Base-by-base conservation (phyloP, 169 alveolate genomes). In the Cryptosporidium xiaoi region DNA sequence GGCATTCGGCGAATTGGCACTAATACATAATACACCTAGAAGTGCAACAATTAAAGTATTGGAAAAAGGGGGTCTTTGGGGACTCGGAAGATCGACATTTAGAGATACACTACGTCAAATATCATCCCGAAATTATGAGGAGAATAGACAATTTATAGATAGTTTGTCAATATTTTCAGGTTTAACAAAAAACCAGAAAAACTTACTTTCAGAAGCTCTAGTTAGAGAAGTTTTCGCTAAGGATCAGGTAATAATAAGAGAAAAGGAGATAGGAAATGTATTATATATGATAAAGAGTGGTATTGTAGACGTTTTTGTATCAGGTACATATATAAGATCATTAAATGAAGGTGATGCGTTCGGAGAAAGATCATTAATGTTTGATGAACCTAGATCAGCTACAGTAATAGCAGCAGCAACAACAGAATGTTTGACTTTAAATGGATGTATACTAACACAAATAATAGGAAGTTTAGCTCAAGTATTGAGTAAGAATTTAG, bases 1-100 rank as follows among this genome's bases (percentile, higher is more conserved):
- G 31, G 96, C 99, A 6, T 98, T 98, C 71, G 99, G 99, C 8
- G 99, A 98, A 85, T 94, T 98, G 44, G 99, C 99, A 13, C 93
- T 98, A 64, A 95, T 98, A 34, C 98, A 98, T 84, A 97, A 98
- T 90, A 95, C 98, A 15, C 99, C 98, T 24, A 94, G 99, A 77
- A 95, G 98, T 46, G 99, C 99, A 8, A 95, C 99, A 2, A 95
- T 98, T 24, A 91, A 83, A 82, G 98, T 99, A 0, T 90, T 93
- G 48, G 93, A 92, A 82, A 83, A 93, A 50, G 97, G 96, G n/a
- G 93, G 94, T 12, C 91, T 97, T 18, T 97, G 99, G 98, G 98
- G 98, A 10, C 97, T 97, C 24, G 97, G 95, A 46, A 92, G 99
- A 55, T 90, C 91, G 6, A 94, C 97, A 0, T 97, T 97, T 91